A percentile compares a stretch with the other conserved stretches of the same genome.
These are phyloP conservation scores for Suillus subalutaceus DNA, from an alignment of 768 basidiomycete genomes.

Conservation along the genomic window DNA sequence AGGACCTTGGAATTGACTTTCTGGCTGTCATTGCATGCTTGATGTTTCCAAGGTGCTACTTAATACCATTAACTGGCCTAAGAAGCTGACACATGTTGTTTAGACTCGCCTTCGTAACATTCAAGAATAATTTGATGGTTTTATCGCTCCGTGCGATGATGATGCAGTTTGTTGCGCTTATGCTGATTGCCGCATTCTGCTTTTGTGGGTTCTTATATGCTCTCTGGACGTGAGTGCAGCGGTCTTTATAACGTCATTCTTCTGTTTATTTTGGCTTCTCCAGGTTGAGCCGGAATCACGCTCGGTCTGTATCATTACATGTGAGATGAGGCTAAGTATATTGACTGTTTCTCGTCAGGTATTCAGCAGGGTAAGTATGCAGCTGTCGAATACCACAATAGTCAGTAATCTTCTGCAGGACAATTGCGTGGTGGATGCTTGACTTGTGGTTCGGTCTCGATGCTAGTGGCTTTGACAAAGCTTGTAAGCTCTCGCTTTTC, in stretches of 20 bases:
- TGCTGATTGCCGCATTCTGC: constrained; percentile 86
- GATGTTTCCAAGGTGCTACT: constrained; percentile 77
- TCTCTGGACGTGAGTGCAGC: constrained; percentile 79
- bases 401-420: constrained; percentile 35
- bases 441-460: constrained; percentile 96
- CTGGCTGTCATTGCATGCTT: constrained; percentile 89
- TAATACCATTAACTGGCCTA: neutral
- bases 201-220: constrained; percentile 94
- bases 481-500: constrained; percentile 54
- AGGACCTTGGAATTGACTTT: constrained; percentile 73
- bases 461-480: constrained; percentile 82
- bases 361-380: constrained; percentile 38
- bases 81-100: constrained; percentile 2
- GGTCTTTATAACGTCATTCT: neutral
- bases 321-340: neutral
- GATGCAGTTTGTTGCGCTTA: constrained; percentile 81
- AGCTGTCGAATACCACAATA: neutral
- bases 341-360: constrained; percentile 22
- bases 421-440: constrained; percentile 94
- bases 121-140: constrained; percentile 81
- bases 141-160: constrained; percentile 91
- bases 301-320: constrained; percentile 44
- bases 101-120: constrained; percentile 88
- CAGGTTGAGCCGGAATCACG: constrained; percentile 65
- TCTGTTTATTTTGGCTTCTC: neutral